phyloP scores from a whole-genome alignment of 768 basidiomycete genomes.

The Mycena floridula region DNA sequence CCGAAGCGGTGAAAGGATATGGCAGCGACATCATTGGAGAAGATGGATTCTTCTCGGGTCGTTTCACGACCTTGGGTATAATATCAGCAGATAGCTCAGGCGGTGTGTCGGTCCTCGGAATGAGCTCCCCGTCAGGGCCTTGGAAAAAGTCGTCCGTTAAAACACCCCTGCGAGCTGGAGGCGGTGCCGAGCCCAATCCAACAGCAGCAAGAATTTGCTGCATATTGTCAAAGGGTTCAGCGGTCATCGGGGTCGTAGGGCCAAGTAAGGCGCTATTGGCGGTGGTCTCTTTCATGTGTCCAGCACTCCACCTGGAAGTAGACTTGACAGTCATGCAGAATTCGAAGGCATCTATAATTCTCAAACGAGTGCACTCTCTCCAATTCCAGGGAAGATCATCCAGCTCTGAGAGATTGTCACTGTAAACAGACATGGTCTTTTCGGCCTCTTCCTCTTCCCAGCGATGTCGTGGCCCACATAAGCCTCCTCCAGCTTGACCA shows the following conservation, averaged over 20 bases:
- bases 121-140: constrained; percentile 30
- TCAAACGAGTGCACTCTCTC: constrained; percentile 61
- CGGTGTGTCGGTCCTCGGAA: constrained; percentile 15
- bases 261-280: too few species aligned
- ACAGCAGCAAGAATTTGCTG: constrained; percentile 55
- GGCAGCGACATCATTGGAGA: constrained; percentile 47
- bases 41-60: constrained; percentile 35
- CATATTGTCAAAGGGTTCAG: constrained; percentile 36
- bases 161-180: constrained; percentile 51
- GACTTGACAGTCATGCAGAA: constrained; percentile 54
- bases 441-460: constrained; percentile 80
- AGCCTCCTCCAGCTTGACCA: constrained; percentile 70
- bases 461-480: constrained; percentile 76
- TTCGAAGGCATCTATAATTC: constrained; percentile 77
- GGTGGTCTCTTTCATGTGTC: constrained; percentile 27
- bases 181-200: constrained; percentile 43
- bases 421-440: constrained; percentile 47
- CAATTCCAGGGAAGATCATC: constrained; percentile 73
- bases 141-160: constrained; percentile 64
- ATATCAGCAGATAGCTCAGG: constrained; percentile 28
- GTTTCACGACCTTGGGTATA: constrained; percentile 40
- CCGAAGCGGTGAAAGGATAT: constrained; percentile 66
- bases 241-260: too few species aligned
- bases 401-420: constrained; percentile 39
- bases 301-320: constrained; percentile 27